Evolutionary conservation across 73 alveolate genomes (phyloP).

Genomic region (Paramecium sonneborni): DNA sequence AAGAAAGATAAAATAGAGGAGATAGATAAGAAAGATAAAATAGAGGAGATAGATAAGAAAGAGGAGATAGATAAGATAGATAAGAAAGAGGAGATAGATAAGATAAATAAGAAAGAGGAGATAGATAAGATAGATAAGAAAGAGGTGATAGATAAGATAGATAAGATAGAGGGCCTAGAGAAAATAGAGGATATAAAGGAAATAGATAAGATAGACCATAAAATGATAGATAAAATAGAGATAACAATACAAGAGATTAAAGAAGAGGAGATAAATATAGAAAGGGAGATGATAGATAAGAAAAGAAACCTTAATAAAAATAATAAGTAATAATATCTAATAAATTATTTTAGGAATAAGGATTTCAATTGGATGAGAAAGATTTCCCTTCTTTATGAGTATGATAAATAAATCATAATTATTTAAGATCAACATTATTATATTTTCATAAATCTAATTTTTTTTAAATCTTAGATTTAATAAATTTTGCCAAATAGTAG

Average conservation of each 20-base stretch:
- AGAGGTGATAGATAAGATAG: background rate
- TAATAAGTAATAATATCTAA: background rate
- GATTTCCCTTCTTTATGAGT: conserved; percentile 36
- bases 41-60: background rate
- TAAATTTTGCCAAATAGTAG: background rate
- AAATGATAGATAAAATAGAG: background rate
- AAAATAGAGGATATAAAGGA: background rate
- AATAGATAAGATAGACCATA: background rate
- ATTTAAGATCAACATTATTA: background rate
- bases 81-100: background rate
- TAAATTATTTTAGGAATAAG: background rate
- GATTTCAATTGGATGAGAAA: conserved; percentile 5
- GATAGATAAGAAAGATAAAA: background rate
- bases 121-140: background rate
- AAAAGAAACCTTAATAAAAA: background rate
- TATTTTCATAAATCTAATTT: too few species aligned
- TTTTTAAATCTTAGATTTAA: too few species aligned
- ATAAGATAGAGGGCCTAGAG: background rate
- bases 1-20: background rate
- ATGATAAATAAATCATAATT: background rate
- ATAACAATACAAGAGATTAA: background rate
- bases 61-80: background rate
- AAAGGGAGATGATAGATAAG: background rate
- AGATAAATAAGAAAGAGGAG: background rate
- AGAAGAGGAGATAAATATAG: background rate